Base-by-base conservation (phyloP, 1,139 yeast genomes). In the Saccharomyces uvarum region DNA sequence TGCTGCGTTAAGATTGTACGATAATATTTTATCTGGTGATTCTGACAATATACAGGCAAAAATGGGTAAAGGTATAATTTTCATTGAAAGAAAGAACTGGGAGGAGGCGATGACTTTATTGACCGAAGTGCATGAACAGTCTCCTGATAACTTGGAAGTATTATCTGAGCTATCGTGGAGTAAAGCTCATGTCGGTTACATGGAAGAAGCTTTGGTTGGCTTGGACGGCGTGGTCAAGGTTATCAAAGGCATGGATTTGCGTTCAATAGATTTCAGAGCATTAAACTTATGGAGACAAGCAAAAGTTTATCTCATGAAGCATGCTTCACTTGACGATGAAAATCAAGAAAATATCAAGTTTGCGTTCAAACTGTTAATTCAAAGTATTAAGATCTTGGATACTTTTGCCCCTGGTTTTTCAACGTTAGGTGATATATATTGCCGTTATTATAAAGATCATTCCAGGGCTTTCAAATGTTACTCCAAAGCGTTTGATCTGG, bases 401-500 rank as follows among this genome's bases (percentile, higher is more conserved):
- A 80, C 78, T 33, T 80, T 76, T 68, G 90, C 96, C 0, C 84
- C 93, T 2, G 80, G 95, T 0, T 91, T 83, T 66, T 84, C 97
- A 0, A 77, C 88, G 0, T 73, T 93, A 24, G 99, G 99, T 31
- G 68, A 78, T 44, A 75, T 89, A 32, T 90, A 89, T 63, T 70
- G 78, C 4, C 77, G 78, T 1, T 74, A 77, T 53, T 82, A 78
- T 57, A 72, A 75, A 4, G 97, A 91, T 65, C 69, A 70, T 19
- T 73, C 73, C 0, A 77, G 95, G 54, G 95, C 97, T 0, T 84
- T 85, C 56, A 90, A 88, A 66, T 91, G 97, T 70, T 93, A 85
- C 67, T 84, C 86, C 67, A 87, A 84, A 64, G 97, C 98, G 0
- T 88, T 93, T 67, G 98, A 93, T 65, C 73, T 93, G 46, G 95